phyloP scores from a whole-genome alignment of 1,139 yeast species.

The Arxiozyma slooffiae region DNA sequence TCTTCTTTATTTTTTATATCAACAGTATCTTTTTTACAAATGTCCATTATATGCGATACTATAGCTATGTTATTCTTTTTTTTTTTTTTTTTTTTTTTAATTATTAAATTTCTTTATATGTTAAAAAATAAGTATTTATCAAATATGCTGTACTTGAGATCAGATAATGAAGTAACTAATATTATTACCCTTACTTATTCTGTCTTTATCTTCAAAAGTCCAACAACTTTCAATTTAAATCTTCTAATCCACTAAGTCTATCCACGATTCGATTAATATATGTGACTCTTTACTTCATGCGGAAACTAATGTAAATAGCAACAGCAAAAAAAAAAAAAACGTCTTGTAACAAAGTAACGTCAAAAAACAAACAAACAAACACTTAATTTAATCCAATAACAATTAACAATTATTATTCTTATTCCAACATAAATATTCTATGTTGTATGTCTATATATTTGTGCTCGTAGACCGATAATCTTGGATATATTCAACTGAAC shows the following conservation, averaged over 20 bases:
- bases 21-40: neutral
- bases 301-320: too few relatives aligned
- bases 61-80: neutral
- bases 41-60: neutral
- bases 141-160: neutral
- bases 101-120: neutral
- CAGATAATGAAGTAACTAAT: neutral
- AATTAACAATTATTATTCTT: neutral
- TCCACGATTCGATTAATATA: neutral
- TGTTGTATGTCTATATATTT: neutral
- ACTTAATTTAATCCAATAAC: neutral
- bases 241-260: neutral
- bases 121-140: neutral
- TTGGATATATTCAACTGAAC: neutral
- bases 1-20: neutral
- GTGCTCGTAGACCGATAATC: neutral
- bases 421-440: slow-evolving; percentile 2
- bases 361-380: too few relatives aligned
- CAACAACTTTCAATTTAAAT: too few relatives aligned
- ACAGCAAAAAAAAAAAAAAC: too few relatives aligned
- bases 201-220: neutral
- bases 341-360: neutral
- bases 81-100: too few relatives aligned
- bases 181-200: neutral
- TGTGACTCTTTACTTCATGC: neutral